Base-by-base conservation (phyloP, 169 alveolate species). In the Babesia sp. region DNA sequence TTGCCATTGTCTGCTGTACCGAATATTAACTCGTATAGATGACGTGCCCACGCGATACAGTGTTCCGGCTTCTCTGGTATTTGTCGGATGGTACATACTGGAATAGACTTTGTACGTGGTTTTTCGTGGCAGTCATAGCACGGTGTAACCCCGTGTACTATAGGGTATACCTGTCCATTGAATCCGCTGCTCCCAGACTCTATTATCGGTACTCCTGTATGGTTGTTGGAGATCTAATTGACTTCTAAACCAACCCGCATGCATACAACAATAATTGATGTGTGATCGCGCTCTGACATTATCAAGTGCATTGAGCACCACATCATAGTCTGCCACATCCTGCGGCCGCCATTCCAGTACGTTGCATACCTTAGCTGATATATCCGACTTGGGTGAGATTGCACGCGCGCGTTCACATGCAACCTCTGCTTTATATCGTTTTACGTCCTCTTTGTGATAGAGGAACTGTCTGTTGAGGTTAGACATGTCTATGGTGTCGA, bases 11-110 rank as follows among this genome's bases (percentile, higher is more conserved):
- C 74, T 34, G 76, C 56, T 24, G 84, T 18, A 16, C 95, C 94
- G 63, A 84, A 92, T 70, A 90, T 64, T 26, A 69, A 84, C 75
- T 94, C 97, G 71, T 92, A 94, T 29, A 96, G 92, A 46, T 90
- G 85, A 74, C 96, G 94, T 16, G 97, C 98, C 98, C 99, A 98
- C 45, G 97, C 99, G 11, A 98, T 93, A 88, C 99, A 97, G 85
- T 98, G 99, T 71, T 96, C 98, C 42, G 99, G 97, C 82, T 94
- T 94, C 45, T 97, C 97, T 28, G 99, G 99, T n/a, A 95, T 94
- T 69, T 96, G 95, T 42, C 99, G 94, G 26, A 98, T 95, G 24
- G 99, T 97, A 69, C 99, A 98, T 41, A 98, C 97, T 5, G 99
- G 99, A 53, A 90, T 96, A 31, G 93, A 73, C 87, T 94, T 94